Percentiles rank a stretch among this genome's conserved stretches.
phyloP scores from a whole-genome alignment of 441 rosid genomes.

The Iberis amara region DNA sequence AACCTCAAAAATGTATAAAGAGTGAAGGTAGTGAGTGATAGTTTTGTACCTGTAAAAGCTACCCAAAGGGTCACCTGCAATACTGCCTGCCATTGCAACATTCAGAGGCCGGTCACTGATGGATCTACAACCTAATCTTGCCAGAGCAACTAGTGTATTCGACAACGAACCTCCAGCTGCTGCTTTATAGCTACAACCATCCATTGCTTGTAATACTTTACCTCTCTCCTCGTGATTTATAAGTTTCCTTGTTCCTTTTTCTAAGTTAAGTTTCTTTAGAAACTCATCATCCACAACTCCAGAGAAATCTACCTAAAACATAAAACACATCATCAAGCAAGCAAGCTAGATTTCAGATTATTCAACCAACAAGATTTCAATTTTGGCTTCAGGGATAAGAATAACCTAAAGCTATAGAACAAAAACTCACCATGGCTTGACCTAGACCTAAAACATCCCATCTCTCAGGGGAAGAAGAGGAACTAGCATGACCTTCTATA shows the following conservation, averaged over 20 bases:
- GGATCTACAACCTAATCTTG: conserved; percentile 67
- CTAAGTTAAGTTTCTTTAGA: conserved; percentile 61
- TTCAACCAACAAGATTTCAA: too few relatives aligned
- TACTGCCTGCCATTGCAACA: conserved; percentile 91
- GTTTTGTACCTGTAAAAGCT: conserved; percentile 70
- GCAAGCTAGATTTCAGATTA: background rate
- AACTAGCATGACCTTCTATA: conserved; percentile 17
- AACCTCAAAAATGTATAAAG: background rate
- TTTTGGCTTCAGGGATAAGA: too few relatives aligned
- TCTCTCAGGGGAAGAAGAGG: conserved; percentile 49
- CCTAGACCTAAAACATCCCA: conserved; percentile 95
- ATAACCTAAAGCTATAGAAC: too few relatives aligned
- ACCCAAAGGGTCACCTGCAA: conserved; percentile 88
- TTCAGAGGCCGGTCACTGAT: conserved; percentile 52
- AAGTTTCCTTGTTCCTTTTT: conserved; percentile 83
- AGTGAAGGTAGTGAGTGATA: background rate
- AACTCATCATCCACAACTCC: conserved; percentile 76
- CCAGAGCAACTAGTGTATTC: conserved; percentile 79
- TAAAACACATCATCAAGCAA: background rate
- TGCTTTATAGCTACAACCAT: conserved; percentile 96
- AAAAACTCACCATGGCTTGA: conserved; percentile 76
- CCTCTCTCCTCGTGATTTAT: conserved; percentile 96
- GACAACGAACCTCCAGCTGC: conserved; percentile 99
- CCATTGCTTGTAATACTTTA: conserved; percentile 84
- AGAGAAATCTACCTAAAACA: conserved; percentile 78